Evolutionary conservation across 1,284 basidiomycete genomes (phyloP).

Genomic region (Bondarzewia mesenterica): DNA sequence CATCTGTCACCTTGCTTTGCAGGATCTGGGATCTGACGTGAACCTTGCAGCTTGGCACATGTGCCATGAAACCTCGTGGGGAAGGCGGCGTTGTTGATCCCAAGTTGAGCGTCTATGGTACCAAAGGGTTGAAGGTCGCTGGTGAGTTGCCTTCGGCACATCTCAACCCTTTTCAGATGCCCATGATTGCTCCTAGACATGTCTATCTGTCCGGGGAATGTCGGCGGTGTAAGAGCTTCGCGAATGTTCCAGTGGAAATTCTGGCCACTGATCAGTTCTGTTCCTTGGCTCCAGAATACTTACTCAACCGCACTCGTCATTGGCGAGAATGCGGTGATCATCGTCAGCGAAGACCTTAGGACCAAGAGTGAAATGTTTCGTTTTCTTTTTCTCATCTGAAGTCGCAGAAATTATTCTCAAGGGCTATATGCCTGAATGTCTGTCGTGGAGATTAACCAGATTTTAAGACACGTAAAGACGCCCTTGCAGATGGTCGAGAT

Average conservation of each 20-base stretch:
- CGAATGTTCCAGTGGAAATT: not conserved
- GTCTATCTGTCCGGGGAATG: conserved; percentile 39
- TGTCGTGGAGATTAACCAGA: too few relatives aligned
- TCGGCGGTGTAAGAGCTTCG: conserved; percentile 24
- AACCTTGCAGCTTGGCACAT: conserved; percentile 46
- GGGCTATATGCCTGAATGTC: too few relatives aligned
- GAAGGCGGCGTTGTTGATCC: conserved; percentile 55
- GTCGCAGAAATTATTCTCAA: too few relatives aligned
- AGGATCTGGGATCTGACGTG: not conserved
- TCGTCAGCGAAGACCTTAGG: conserved; percentile 37
- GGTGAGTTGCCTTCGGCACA: conserved; percentile 13
- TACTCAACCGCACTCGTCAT: conserved; percentile 40
- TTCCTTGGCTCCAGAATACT: conserved; percentile 27
- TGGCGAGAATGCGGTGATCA: conserved; percentile 40
- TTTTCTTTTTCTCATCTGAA: too few relatives aligned
- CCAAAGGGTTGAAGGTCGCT: conserved; percentile 49
- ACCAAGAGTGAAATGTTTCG: too few relatives aligned
- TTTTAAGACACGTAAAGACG: too few relatives aligned
- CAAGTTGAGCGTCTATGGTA: conserved; percentile 56
- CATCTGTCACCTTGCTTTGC: not conserved
- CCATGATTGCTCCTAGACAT: conserved; percentile 22
- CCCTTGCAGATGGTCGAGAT: too few relatives aligned
- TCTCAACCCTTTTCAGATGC: not conserved
- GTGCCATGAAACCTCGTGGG: conserved; percentile 55
- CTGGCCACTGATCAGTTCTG: not conserved